These are phyloP conservation scores for Lobosporangium transversale DNA, from an alignment of 192 early-diverging fungal genomes.

Conservation along the genomic window DNA sequence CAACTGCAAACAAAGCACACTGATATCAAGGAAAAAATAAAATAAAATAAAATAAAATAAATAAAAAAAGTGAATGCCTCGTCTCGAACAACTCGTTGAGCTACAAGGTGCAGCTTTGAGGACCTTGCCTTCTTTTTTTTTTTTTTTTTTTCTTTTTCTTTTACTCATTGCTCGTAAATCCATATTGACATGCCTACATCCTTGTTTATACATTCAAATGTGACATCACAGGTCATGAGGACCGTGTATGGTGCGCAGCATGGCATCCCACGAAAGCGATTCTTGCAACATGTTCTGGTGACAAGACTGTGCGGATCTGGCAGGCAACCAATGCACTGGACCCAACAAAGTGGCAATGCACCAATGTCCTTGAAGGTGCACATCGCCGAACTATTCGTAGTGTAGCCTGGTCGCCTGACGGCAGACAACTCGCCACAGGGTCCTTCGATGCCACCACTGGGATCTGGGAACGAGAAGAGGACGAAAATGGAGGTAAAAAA, in stretches of 20 bases:
- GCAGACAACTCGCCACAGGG: slow-evolving; percentile 80
- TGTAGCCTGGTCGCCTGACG: slow-evolving; percentile 81
- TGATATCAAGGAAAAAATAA: too few relatives aligned
- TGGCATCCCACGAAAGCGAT: slow-evolving; percentile 83
- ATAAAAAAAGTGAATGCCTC: slow-evolving; percentile 58
- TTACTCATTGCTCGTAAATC: neutral
- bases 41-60: too few relatives aligned
- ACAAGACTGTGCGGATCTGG: slow-evolving; percentile 93
- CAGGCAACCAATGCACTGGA: slow-evolving; percentile 55
- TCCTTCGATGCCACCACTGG: slow-evolving; percentile 94
- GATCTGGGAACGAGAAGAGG: slow-evolving; percentile 86
- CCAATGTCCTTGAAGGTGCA: slow-evolving; percentile 79
- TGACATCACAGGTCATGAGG: slow-evolving; percentile 71
- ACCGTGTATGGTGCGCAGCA: slow-evolving; percentile 86
- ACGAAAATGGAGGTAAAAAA: slow-evolving; percentile 43
- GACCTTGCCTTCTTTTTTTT: neutral
- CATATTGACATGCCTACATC: too few relatives aligned
- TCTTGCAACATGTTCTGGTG: slow-evolving; percentile 87
- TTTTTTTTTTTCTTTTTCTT: neutral
- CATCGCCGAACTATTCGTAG: slow-evolving; percentile 95
- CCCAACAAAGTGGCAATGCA: slow-evolving; percentile 71
- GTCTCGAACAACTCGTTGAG: slow-evolving; percentile 66
- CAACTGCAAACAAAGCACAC: neutral
- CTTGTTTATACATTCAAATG: too few relatives aligned
- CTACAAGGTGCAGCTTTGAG: slow-evolving; percentile 56